Evolutionary conservation across 768 basidiomycete species (phyloP), one percentile per base, ranked within the genome.

Genomic region (Boletus subcaerulescens): DNA sequence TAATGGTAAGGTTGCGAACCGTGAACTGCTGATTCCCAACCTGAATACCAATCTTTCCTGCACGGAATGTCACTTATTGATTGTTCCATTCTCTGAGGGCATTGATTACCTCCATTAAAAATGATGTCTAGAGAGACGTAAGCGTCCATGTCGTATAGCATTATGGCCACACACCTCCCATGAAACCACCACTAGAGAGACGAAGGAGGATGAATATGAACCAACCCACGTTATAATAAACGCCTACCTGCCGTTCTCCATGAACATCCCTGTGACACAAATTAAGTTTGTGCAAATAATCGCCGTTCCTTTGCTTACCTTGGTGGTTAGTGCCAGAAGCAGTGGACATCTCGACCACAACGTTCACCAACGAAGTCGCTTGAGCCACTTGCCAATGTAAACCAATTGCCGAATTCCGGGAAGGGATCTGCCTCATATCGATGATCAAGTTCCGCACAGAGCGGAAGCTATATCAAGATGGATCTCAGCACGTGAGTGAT

Each of bases 371-470:
- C 0, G 86, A 87, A 0, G 89, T 90, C 4, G 82, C 80, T 65
- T 91, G 89, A 3, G 89, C 78, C 18, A 91, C 85, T 70, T 91
- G 89, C 89, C 89, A 91, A 60, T 91, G 89, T 32, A 91, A 73
- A 29, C 86, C 88, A n/a, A 82, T 86, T 35, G 82, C 86, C 59
- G 77, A 60, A 12, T 71, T 74, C 14, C 69, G 61, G 2, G 83
- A 72, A 38, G 86, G 80, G 50, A 85, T 79, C 51, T 67, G 78
- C 71, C 73, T 73, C 56, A 84, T 70, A 62, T 91, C 89, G 60
- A 91, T 87, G 47, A 88, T 73, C 53, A 91, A 80, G 70, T 91
- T 90, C 60, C 89, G 74, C 33, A 90, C 77, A 9, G 86, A 86
- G 48, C 86, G 83, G 74, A 82, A 85, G 72, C 84, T 87, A 46